phyloP scores from a whole-genome alignment of 2,329 filamentous ascomycete genomes.

The Onygenales sp. region DNA sequence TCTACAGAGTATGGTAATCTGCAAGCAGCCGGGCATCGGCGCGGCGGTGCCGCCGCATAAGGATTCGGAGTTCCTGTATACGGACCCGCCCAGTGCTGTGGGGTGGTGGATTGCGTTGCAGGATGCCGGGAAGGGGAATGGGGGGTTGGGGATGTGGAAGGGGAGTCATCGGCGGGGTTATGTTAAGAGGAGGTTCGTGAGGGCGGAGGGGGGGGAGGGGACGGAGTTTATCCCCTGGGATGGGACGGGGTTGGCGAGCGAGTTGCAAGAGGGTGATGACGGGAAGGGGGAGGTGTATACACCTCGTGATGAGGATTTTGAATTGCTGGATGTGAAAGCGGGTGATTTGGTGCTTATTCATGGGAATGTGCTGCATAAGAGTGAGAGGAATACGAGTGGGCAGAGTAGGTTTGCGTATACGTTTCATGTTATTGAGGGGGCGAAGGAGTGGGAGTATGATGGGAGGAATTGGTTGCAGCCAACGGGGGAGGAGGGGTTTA shows the following conservation, averaged over 20 bases:
- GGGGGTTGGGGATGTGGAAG: constrained; percentile 75
- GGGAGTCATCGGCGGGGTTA: constrained; percentile 70
- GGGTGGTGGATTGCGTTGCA: constrained; percentile 98
- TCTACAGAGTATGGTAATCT: constrained; percentile 95
- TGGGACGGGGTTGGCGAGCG: constrained; percentile 54
- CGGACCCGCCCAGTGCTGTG: constrained; percentile 75
- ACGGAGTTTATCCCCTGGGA: constrained; percentile 65
- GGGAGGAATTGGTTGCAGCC: constrained; percentile 89
- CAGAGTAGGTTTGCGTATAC: constrained; percentile 94
- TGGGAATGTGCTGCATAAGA: constrained; percentile 92
- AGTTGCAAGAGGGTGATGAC: constrained; percentile 34
- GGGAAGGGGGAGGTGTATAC: constrained; percentile 45
- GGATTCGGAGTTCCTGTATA: constrained; percentile 88
- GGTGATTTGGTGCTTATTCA: constrained; percentile 89
- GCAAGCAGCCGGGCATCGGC: constrained; percentile 95
- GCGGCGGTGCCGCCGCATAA: constrained; percentile 86
- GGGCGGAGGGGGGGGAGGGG: constrained; percentile 37
- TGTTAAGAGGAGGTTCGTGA: constrained; percentile 64
- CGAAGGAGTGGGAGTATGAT: constrained; percentile 61
- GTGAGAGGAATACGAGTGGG: constrained; percentile 77
- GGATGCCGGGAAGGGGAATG: constrained; percentile 78
- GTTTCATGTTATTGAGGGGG: constrained; percentile 89
- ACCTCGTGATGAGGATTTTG: constrained; percentile 50
- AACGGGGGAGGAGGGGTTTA: constrained; percentile 67
- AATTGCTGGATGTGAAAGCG: constrained; percentile 78